Evolutionary conservation across 2,329 filamentous ascomycete species (phyloP), one percentile per base, ranked within the genome.

Genomic region (Colletotrichum eleusines): DNA sequence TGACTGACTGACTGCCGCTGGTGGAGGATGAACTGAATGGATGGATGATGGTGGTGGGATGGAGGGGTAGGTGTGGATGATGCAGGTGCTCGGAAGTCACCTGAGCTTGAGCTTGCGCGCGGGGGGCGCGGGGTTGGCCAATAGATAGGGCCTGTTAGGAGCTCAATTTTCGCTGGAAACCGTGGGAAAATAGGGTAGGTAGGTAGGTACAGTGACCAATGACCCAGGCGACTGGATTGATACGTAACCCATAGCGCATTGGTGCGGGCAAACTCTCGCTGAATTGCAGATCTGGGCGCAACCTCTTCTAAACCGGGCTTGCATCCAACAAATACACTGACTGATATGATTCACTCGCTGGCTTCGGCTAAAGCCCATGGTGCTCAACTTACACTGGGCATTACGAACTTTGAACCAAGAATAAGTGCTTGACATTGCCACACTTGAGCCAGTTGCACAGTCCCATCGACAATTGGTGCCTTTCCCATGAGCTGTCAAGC

Each of bases 131-230:
- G 64, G 35, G 38, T 20, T 33, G 28, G 33, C 72, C 72, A 73
- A 73, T 71, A 40, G 42, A 54, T 20, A 14, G 3, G 48, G 51
- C 23, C 61, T 28, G 28, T n/a, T 28, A n/a, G 23, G n/a, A 69
- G 51, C 35, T 58, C 66, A 70, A 73, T 72, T 71, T 70, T 70
- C 72, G 72, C 72, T 69, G 64, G 42, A 72, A 73, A 62, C 40
- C 26, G 26, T 63, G 65, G 59, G 38, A 57, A 48, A 57, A 50
- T 57, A 46, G 20, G 18, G 9, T n/a, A 11, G 18, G 20, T 44
- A n/a, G 40, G 40, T 42, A 42, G 16, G 16, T 42, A 55, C n/a
- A 18, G 54, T 28, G 48, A 20, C 50, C 50, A 60, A 40, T 42
- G 38, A 26, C 31, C 23, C 63, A 23, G 51, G 31, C 14, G 18